phyloP scores from a whole-genome alignment of 345 rosid species.

The Sisymbrium irio region DNA sequence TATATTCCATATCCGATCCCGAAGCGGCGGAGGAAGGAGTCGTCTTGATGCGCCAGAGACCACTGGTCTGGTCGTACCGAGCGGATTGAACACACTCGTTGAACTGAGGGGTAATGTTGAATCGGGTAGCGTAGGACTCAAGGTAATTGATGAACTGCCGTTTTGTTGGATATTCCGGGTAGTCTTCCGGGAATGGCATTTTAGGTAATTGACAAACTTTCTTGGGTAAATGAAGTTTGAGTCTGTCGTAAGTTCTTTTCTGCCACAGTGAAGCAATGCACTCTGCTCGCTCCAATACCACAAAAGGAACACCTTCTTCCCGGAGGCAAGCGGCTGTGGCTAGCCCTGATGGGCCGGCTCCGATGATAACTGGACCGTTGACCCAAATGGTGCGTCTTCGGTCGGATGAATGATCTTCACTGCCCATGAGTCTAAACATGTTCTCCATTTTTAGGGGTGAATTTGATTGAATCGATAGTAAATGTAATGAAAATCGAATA shows the following conservation, averaged over 20 bases:
- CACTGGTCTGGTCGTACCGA: slow-evolving; percentile 67
- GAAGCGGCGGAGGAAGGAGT: slow-evolving; percentile 12
- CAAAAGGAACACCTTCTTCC: slow-evolving; percentile 66
- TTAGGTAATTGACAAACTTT: slow-evolving; percentile 80
- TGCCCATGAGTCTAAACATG: slow-evolving; percentile 44
- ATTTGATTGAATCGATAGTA: slow-evolving; percentile 3
- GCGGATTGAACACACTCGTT: slow-evolving; percentile 85
- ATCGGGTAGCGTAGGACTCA: slow-evolving; percentile 57
- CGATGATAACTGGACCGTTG: slow-evolving; percentile 72
- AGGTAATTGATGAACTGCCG: slow-evolving; percentile 71
- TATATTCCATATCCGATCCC: slow-evolving; percentile 63
- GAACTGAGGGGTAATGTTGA: slow-evolving; percentile 69
- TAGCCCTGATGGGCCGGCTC: slow-evolving; percentile 85
- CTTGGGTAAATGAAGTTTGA: slow-evolving; percentile 76
- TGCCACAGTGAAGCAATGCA: slow-evolving; percentile 92
- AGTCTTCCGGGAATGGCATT: slow-evolving; percentile 69
- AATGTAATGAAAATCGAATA: not conserved
- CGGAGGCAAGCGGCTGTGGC: slow-evolving; percentile 79
- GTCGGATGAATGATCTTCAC: slow-evolving; percentile 40
- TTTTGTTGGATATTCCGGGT: slow-evolving; percentile 76
- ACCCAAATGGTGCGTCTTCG: slow-evolving; percentile 54
- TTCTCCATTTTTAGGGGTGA: slow-evolving; percentile 41
- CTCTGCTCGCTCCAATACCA: slow-evolving; percentile 68
- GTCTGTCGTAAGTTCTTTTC: slow-evolving; percentile 69
- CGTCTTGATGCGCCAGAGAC: slow-evolving; percentile 75